These are phyloP conservation scores for Apiotrichum veenhuisii DNA, from an alignment of 1,284 basidiomycete species.

Conservation along the genomic window DNA sequence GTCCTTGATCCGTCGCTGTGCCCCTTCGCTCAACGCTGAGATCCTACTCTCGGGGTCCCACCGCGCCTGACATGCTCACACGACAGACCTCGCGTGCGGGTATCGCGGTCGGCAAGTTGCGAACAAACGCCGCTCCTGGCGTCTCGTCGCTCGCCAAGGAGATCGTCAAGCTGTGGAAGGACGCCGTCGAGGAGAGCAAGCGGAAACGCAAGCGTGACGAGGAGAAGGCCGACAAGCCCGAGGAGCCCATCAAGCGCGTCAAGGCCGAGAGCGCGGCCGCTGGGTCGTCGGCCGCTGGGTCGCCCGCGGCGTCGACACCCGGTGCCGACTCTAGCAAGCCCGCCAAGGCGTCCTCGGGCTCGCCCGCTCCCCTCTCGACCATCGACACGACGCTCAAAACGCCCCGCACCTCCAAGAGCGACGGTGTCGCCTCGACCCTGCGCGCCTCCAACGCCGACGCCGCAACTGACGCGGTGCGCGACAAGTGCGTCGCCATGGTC, in stretches of 20 bases:
- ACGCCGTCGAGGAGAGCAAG: slow-evolving; percentile 68
- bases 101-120: slow-evolving; percentile 85
- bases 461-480: slow-evolving; percentile 59
- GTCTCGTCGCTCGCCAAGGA: slow-evolving; percentile 85
- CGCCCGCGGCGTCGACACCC: slow-evolving; percentile 6
- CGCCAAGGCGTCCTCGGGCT: slow-evolving; percentile 6
- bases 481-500: slow-evolving; percentile 84
- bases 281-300: slow-evolving; percentile 2
- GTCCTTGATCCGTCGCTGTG: no score
- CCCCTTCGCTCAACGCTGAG: no score
- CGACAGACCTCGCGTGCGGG: slow-evolving; percentile 71
- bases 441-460: slow-evolving; percentile 51
- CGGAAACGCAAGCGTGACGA: slow-evolving; percentile 53
- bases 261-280: slow-evolving; percentile 27
- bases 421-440: slow-evolving; percentile 57
- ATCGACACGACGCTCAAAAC: slow-evolving; percentile 51
- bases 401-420: slow-evolving; percentile 62
- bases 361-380: slow-evolving; percentile 42
- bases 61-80: no score
- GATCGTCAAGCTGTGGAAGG: slow-evolving; percentile 88
- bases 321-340: slow-evolving; percentile 3
- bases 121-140: slow-evolving; percentile 66
- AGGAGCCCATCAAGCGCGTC: slow-evolving; percentile 34
- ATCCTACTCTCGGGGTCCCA: no score
- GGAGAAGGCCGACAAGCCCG: slow-evolving; percentile 21